A percentile compares a stretch with the other conserved stretches of the same genome.
Conservation (phyloP, 2,329 filamentous ascomycete genomes). For the Fusarium armeniacum region DNA sequence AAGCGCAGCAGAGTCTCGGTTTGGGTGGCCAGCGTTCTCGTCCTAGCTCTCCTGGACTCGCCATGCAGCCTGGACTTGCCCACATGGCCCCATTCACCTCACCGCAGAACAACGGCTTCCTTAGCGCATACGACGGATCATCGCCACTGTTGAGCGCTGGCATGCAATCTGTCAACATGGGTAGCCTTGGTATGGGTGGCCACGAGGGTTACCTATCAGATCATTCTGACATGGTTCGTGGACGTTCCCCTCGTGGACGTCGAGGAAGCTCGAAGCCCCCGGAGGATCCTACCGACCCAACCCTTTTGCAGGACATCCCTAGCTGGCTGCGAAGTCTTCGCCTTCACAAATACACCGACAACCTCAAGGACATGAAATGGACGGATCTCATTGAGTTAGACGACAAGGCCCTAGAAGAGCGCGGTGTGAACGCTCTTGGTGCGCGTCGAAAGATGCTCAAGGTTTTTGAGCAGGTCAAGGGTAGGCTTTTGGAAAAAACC, state of each 20-base stretch:
- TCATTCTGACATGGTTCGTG: constrained; percentile 90
- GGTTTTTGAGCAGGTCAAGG: constrained; percentile 97
- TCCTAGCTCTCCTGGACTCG: constrained; percentile 88
- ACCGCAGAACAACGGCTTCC: constrained; percentile 93
- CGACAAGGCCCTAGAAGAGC: constrained; percentile 91
- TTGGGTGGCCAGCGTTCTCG: constrained; percentile 82
- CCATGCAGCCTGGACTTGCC: constrained; percentile 77
- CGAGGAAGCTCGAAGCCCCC: constrained; percentile 97
- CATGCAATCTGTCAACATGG: constrained; percentile 78
- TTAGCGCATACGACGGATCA: constrained; percentile 85
- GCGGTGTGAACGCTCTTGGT: constrained; percentile 94
- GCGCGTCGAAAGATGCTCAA: constrained; percentile 98
- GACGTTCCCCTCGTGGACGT: constrained; percentile 90
- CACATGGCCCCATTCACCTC: constrained; percentile 81
- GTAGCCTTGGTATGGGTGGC: constrained; percentile 76
- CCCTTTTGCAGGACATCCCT: constrained; percentile 92
- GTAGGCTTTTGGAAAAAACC: constrained; percentile 56
- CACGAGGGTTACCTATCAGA: constrained; percentile 93
- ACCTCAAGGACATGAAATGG: constrained; percentile 98
- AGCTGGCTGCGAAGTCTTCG: constrained; percentile 95
- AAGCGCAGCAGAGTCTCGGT: constrained; percentile 74
- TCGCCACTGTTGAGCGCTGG: constrained; percentile 79
- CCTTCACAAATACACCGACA: constrained; percentile 98
- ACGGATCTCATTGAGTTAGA: constrained; percentile 91
- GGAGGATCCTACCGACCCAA: constrained; percentile 94